phyloP scores from a whole-genome alignment of 805 yeast genomes.

The Brettanomyces anomalus region DNA sequence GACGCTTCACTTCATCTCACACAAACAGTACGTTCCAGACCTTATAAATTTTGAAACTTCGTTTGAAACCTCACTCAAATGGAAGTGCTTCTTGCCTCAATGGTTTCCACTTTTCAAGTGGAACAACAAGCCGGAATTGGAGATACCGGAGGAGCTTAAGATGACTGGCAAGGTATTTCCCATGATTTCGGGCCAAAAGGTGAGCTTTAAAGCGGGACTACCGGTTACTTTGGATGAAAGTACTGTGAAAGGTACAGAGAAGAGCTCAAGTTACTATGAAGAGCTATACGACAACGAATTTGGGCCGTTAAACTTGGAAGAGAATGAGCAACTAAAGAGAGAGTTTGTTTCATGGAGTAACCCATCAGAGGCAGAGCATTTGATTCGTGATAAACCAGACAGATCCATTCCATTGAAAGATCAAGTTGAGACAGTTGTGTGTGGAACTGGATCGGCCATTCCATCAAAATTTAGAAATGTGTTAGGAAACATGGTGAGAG shows the following conservation, averaged over 20 bases:
- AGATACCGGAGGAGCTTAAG: constrained; percentile 15
- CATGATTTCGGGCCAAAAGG: constrained; percentile 21
- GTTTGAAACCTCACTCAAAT: constrained; percentile 43
- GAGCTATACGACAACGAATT: constrained; percentile 22
- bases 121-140: constrained; percentile 19
- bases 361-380: constrained; percentile 2
- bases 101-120: constrained; percentile 34
- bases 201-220: constrained; percentile 15
- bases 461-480: constrained; percentile 86
- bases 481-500: constrained; percentile 63
- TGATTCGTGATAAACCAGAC: neutral
- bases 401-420: constrained; percentile 25
- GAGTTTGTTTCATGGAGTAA: constrained; percentile 6
- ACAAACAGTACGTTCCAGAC: constrained; percentile 54
- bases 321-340: constrained; percentile 5
- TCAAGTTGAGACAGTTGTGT: constrained; percentile 59
- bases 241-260: constrained; percentile 6
- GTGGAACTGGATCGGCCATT: constrained; percentile 91
- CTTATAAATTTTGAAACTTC: constrained; percentile 49
- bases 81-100: constrained; percentile 42
- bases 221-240: constrained; percentile 4
- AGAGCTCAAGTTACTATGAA: constrained; percentile 17
- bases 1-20: constrained; percentile 64
- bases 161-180: constrained; percentile 17
- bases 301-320: constrained; percentile 5